Conservation (phyloP, 371 early-diverging fungal species). For the Parasitella parasitica region DNA sequence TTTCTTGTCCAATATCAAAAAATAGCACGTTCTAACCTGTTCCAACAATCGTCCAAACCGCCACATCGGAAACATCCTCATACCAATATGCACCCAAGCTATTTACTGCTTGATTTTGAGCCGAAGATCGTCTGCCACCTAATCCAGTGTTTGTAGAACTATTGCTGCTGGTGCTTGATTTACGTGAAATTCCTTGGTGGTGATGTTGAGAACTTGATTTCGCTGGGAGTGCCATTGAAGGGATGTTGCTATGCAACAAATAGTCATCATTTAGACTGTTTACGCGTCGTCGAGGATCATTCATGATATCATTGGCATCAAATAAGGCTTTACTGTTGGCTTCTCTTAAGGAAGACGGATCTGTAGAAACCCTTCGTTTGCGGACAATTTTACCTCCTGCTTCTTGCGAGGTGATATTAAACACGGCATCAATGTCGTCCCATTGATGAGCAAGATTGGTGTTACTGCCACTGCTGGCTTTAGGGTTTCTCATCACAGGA, state of each 20-base stretch:
- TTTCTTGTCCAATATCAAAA: not conserved
- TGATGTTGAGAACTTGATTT: constrained; percentile 16
- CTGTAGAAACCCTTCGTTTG: constrained; percentile 46
- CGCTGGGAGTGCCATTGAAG: constrained; percentile 25
- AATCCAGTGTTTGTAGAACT: not conserved
- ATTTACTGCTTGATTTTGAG: not conserved
- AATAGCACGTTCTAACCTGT: constrained; percentile 35
- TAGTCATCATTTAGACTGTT: constrained; percentile 38
- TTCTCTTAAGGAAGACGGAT: constrained; percentile 5
- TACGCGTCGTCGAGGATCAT: constrained; percentile 33
- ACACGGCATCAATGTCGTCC: constrained; percentile 2
- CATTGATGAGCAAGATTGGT: not conserved
- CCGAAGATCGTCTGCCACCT: constrained; percentile 20
- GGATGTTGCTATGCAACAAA: not conserved
- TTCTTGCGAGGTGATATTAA: constrained; percentile 18
- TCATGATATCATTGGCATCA: constrained; percentile 2
- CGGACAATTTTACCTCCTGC: constrained; percentile 46
- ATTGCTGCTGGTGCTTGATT: constrained; percentile 19
- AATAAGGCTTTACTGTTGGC: not conserved
- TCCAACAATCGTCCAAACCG: constrained; percentile 90
- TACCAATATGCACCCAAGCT: constrained; percentile 60
- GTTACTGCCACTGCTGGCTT: not conserved
- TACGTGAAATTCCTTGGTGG: constrained; percentile 16
- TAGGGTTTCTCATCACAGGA: constrained; percentile 58
- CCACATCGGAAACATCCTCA: constrained; percentile 83